These are phyloP conservation scores for Pichia pseudocactophila DNA, from an alignment of 805 yeast species.

Conservation along the genomic window DNA sequence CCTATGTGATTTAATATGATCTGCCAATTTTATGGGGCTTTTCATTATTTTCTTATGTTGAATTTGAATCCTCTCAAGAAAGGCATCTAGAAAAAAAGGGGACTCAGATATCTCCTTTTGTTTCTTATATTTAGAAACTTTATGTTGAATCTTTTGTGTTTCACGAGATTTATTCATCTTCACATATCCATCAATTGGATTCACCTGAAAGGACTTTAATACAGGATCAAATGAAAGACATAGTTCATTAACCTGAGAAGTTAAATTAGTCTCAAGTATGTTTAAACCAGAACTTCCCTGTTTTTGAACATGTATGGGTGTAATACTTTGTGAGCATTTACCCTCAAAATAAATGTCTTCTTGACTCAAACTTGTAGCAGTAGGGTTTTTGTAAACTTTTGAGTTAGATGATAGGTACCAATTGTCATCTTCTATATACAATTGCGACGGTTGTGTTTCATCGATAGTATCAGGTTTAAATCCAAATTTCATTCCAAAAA, in stretches of 20 bases:
- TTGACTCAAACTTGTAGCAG: constrained; percentile 8
- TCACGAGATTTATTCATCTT: constrained; percentile 27
- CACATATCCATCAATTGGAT: constrained; percentile 20
- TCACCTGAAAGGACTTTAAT: constrained; percentile 20
- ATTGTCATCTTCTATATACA: background rate
- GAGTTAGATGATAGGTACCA: constrained; percentile 17
- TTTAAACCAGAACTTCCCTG: background rate
- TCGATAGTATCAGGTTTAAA: constrained; percentile 29
- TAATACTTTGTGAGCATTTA: background rate
- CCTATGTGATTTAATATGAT: background rate
- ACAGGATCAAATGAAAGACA: constrained; percentile 22
- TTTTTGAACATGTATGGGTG: background rate
- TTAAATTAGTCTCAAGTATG: background rate
- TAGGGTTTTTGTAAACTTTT: constrained; percentile 16
- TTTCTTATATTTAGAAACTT: background rate
- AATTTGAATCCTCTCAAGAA: background rate
- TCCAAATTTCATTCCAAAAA: constrained; percentile 27
- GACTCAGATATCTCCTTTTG: background rate
- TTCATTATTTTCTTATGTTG: background rate
- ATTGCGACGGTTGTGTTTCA: constrained; percentile 14
- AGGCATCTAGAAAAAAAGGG: background rate
- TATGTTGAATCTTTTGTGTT: constrained; percentile 10
- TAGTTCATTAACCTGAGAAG: constrained; percentile 17
- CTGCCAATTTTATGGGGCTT: background rate
- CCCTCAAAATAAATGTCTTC: constrained; percentile 25